Conservation (phyloP, 805 yeast species). For the Metschnikowia baotianmanensis region DNA sequence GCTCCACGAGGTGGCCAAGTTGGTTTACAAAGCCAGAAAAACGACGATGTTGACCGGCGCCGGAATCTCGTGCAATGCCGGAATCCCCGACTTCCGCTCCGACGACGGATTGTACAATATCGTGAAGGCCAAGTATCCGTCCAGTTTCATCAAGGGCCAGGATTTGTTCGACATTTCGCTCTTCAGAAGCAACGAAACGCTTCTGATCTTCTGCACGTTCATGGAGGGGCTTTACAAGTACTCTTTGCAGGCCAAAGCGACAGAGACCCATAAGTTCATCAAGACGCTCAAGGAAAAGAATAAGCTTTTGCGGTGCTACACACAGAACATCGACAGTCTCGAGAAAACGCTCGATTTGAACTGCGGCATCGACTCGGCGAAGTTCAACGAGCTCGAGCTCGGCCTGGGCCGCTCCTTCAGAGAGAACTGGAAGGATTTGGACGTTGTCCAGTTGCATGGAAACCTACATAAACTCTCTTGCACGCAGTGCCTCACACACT, state of each 20-base stretch:
- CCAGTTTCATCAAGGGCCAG: slow-evolving; percentile 71
- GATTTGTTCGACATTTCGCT: slow-evolving; percentile 87
- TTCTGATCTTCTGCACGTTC: slow-evolving; percentile 78
- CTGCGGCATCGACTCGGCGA: slow-evolving; percentile 47
- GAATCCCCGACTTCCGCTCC: slow-evolving; percentile 93
- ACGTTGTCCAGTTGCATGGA: slow-evolving; percentile 90
- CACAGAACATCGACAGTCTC: slow-evolving; percentile 92
- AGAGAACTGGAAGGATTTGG: slow-evolving; percentile 58
- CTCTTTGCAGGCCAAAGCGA: slow-evolving; percentile 68
- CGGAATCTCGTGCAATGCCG: slow-evolving; percentile 95
- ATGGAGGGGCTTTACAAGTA: slow-evolving; percentile 76
- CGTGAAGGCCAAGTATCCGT: slow-evolving; percentile 63
- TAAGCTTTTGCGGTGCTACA: slow-evolving; percentile 79
- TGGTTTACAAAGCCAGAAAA: slow-evolving; percentile 52
- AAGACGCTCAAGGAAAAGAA: slow-evolving; percentile 55
- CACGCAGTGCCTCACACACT: slow-evolving; percentile 59
- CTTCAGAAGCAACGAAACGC: slow-evolving; percentile 64
- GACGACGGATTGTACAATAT: slow-evolving; percentile 76
- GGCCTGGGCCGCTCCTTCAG: slow-evolving; percentile 23
- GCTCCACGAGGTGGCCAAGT: slow-evolving; percentile 39
- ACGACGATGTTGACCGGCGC: slow-evolving; percentile 87
- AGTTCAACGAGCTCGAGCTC: slow-evolving; percentile 24
- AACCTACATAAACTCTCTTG: slow-evolving; percentile 76
- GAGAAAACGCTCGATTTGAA: slow-evolving; percentile 65
- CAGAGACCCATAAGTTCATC: slow-evolving; percentile 80